These are phyloP conservation scores for Phyllosticta ampelicida DNA, from an alignment of 2,329 filamentous ascomycete species.

Conservation along the genomic window DNA sequence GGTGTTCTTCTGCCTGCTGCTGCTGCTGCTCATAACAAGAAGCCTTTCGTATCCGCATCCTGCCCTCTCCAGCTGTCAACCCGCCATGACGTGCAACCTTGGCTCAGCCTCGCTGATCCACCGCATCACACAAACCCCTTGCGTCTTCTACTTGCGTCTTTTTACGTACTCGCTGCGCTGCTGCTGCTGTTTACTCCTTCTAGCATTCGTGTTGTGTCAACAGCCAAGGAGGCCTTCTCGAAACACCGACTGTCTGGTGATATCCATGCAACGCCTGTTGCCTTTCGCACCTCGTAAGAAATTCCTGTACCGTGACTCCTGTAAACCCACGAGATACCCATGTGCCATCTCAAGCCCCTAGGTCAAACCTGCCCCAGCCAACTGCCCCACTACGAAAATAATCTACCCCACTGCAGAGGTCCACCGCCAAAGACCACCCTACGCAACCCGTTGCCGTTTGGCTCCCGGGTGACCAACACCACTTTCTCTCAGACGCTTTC, in stretches of 20 bases:
- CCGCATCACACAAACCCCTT: not conserved
- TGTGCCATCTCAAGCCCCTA: no score
- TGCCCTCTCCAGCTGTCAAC: not conserved
- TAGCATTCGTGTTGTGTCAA: not conserved
- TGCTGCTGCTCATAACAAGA: no score
- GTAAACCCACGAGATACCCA: not conserved
- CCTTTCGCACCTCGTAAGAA: not conserved
- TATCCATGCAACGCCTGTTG: not conserved
- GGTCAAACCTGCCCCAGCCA: not conserved
- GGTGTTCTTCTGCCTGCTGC: not conserved
- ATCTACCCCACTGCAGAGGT: no score
- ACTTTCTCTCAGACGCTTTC: conserved; percentile 25
- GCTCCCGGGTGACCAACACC: not conserved
- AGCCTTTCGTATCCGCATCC: not conserved
- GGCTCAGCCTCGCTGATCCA: not conserved
- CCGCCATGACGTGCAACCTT: not conserved
- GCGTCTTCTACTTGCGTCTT: no score
- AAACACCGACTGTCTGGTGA: not conserved
- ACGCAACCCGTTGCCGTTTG: conserved; percentile 7
- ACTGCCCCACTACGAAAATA: not conserved
- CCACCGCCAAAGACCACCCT: not conserved
- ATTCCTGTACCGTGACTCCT: not conserved
- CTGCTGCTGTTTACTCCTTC: not conserved
- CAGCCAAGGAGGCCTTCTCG: not conserved
- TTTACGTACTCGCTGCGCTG: not conserved